Evolutionary conservation across 1,139 yeast species (phyloP).

Genomic region (Petasospora fabianii): DNA sequence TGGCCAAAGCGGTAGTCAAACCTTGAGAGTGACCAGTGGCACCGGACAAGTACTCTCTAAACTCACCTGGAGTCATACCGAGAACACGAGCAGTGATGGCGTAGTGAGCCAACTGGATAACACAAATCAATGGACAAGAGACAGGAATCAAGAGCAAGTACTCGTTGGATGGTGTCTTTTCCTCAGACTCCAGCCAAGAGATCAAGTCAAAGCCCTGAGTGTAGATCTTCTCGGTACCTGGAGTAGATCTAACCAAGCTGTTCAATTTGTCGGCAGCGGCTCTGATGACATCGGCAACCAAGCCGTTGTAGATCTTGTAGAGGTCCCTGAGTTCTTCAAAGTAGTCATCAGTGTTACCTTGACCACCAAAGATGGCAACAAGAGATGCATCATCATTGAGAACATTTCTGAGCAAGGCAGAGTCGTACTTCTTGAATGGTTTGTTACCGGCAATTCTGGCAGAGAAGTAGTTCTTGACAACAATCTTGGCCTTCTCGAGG

Average conservation of each 20-base stretch:
- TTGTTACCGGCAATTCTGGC: constrained; percentile 49
- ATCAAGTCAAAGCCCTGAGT: constrained; percentile 91
- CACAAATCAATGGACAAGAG: constrained; percentile 92
- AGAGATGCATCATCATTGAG: constrained; percentile 55
- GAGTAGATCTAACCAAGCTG: constrained; percentile 64
- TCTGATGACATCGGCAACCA: constrained; percentile 67
- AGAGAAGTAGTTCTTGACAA: constrained; percentile 67
- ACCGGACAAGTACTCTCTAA: constrained; percentile 68
- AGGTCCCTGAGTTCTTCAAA: constrained; percentile 93
- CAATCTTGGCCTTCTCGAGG: constrained; percentile 61
- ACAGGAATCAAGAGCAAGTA: constrained; percentile 89
- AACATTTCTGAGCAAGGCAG: constrained; percentile 64
- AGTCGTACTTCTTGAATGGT: constrained; percentile 52
- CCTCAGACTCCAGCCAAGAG: constrained; percentile 82
- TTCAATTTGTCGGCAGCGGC: constrained; percentile 68
- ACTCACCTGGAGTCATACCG: constrained; percentile 87
- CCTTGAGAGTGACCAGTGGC: constrained; percentile 99
- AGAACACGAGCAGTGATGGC: constrained; percentile 82
- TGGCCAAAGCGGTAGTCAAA: constrained; percentile 86
- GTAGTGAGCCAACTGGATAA: constrained; percentile 91
- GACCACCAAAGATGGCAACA: constrained; percentile 95
- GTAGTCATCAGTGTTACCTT: constrained; percentile 97
- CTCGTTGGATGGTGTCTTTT: constrained; percentile 85
- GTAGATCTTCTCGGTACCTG: constrained; percentile 81
- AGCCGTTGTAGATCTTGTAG: constrained; percentile 70